Evolutionary conservation across 2,329 filamentous ascomycete genomes (phyloP).

Genomic region (Diaporthe batatas): DNA sequence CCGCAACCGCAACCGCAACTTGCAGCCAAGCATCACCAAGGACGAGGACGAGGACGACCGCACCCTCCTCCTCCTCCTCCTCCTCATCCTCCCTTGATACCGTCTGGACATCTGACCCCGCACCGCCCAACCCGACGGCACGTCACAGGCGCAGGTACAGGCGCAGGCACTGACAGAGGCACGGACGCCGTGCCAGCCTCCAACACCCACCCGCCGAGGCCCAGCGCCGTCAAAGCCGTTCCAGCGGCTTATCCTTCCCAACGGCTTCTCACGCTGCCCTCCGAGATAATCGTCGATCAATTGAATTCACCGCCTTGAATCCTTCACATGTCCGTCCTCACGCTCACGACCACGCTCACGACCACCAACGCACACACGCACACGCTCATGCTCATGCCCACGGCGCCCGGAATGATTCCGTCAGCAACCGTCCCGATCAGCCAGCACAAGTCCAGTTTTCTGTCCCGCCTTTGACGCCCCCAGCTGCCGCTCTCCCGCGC

Average conservation of each 20-base stretch:
- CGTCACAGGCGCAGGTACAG: slow-evolving; percentile 2
- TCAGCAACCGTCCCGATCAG: slow-evolving; percentile 47
- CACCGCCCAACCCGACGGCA: slow-evolving; percentile 22
- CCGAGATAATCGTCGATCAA: slow-evolving; percentile 43
- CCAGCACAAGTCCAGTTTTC: slow-evolving; percentile 47
- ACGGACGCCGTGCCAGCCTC: slow-evolving; percentile 18
- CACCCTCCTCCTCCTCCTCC: slow-evolving; percentile 15
- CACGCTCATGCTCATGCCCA: slow-evolving; percentile 8
- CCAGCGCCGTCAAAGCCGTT: slow-evolving; percentile 56
- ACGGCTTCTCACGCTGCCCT: slow-evolving; percentile 62
- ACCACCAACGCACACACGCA: slow-evolving; percentile 18
- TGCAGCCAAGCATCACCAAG: slow-evolving; percentile 23
- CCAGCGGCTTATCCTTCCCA: slow-evolving; percentile 58
- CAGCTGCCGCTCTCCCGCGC: slow-evolving; percentile 41
- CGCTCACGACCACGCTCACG: slow-evolving; percentile 18
- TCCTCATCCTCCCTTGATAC: slow-evolving; percentile 7
- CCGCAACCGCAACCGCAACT: slow-evolving; percentile 4
- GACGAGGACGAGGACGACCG: slow-evolving; percentile 1
- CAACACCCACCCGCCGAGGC: slow-evolving; percentile 34
- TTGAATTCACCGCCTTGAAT: slow-evolving; percentile 38
- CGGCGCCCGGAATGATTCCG: slow-evolving; percentile 31
- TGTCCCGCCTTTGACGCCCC: slow-evolving; percentile 21
- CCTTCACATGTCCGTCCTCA: slow-evolving; percentile 16
- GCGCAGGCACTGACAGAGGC: not conserved
- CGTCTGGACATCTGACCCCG: slow-evolving; percentile 17